Evolutionary conservation across 2,329 filamentous ascomycete species (phyloP), one percentile per base, ranked within the genome.

Genomic region (Claviceps paspali): DNA sequence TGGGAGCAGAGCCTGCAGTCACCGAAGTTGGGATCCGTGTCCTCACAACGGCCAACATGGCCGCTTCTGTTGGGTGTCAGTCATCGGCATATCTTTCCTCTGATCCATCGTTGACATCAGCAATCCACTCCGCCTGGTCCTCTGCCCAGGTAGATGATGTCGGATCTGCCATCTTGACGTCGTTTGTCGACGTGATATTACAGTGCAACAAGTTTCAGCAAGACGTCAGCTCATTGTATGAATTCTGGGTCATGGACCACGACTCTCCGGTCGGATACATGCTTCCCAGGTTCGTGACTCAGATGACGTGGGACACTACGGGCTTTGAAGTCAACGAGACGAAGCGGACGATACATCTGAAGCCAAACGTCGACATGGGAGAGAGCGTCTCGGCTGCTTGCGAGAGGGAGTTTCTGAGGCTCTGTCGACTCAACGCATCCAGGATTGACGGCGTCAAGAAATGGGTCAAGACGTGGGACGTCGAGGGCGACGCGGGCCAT

Each of bases 401-500:
- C n/a, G 21, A 39, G 9, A 29, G 28, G 4, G 40, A 38, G 5
- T 34, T 55, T 18, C 36, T 44, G 0, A 29, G 35, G 0, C 38
- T 55, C 6, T 55, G 52, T 33, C 41, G 48, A 34, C 44, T 42
- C 32, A 57, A 57, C 37, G 39, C 23, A 10, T 39, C 43, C 15
- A 43, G 38, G 5, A 42, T 58, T 39, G 42, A 48, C 36, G 49
- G 49, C 10, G 42, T 57, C 17, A 36, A 40, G 5, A 42, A 42
- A 9, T 57, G 54, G 54, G 43, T 54, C 6, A 18, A n/a, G 3
- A 18, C 17, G 2, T 29, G 34, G 26, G 32, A 22, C 9, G 43
- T 42, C 15, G 38, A 41, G 8, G 38, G 31, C 8, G 43, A 47
- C 27, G 29, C 36, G 6, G 36, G 39, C 29, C 53, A 48, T 15